These are phyloP conservation scores for Actinomortierella wolfii DNA, from an alignment of 371 early-diverging fungal genomes.

Conservation along the genomic window DNA sequence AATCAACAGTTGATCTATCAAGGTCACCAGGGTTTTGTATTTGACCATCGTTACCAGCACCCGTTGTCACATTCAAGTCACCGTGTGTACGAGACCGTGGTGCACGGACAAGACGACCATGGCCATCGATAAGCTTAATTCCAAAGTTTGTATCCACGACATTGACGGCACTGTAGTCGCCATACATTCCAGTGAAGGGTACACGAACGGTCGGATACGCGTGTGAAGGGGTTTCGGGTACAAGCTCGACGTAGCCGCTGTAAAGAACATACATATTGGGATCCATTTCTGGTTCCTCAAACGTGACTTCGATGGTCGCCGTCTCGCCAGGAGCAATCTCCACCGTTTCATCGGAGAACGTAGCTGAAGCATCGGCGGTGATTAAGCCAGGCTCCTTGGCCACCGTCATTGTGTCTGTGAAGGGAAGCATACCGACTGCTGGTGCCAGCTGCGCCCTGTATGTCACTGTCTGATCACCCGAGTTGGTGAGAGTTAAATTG, in stretches of 20 bases:
- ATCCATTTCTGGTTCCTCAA: constrained; percentile 43
- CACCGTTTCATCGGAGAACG: constrained; percentile 28
- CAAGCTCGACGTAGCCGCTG: constrained; percentile 35
- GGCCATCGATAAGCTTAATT: constrained; percentile 24
- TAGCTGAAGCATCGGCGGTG: constrained; percentile 40
- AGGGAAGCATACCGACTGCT: constrained; percentile 50
- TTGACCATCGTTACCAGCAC: not conserved
- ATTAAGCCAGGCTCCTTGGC: constrained; percentile 27
- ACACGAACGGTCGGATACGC: constrained; percentile 44
- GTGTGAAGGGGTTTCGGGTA: constrained; percentile 6
- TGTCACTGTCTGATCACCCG: constrained; percentile 49
- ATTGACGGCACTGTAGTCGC: constrained; percentile 48
- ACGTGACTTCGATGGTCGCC: constrained; percentile 38
- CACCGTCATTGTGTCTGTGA: constrained; percentile 36
- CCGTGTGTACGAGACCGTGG: not conserved
- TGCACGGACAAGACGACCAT: constrained; percentile 11
- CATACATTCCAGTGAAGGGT: constrained; percentile 60
- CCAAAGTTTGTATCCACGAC: constrained; percentile 46
- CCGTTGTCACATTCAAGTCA: not conserved
- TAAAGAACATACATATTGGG: constrained; percentile 25
- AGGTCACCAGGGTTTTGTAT: not conserved
- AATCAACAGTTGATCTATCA: not conserved
- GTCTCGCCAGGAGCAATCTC: constrained; percentile 49
- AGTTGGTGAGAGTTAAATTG: constrained; percentile 63
- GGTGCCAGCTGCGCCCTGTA: constrained; percentile 55